Conservation (phyloP, 2,329 filamentous ascomycete species). For the Aspergillus persii region DNA sequence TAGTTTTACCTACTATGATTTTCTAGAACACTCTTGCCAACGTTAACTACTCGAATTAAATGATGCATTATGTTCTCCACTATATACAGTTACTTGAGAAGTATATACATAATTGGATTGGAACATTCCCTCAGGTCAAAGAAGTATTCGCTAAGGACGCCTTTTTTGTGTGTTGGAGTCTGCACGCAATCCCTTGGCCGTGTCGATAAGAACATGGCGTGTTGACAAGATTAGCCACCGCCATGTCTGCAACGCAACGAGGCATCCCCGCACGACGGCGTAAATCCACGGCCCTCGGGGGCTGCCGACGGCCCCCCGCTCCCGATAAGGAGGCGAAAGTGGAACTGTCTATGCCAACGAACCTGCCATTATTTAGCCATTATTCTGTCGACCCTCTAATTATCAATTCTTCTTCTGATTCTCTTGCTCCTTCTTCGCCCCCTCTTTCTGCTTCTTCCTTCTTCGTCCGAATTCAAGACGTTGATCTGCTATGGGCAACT, state of each 20-base stretch:
- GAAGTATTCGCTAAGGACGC: too few relatives aligned
- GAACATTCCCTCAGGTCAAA: too few relatives aligned
- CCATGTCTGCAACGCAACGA: background rate
- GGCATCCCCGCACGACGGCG: background rate
- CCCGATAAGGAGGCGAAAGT: conserved; percentile 5
- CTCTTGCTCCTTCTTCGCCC: too few relatives aligned
- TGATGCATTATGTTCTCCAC: too few relatives aligned
- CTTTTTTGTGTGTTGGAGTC: too few relatives aligned
- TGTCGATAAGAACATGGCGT: background rate
- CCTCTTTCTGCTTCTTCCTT: background rate
- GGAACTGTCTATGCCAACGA: background rate
- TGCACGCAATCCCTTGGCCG: too few relatives aligned
- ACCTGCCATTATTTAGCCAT: too few relatives aligned
- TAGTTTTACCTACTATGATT: background rate
- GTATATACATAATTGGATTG: too few relatives aligned
- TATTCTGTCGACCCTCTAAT: background rate
- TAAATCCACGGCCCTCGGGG: background rate
- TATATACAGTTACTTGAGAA: too few relatives aligned
- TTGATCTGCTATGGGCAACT: background rate
- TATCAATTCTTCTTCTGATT: background rate
- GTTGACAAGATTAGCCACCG: background rate
- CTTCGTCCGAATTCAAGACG: background rate
- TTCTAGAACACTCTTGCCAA: too few relatives aligned
- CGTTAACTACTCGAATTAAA: too few relatives aligned
- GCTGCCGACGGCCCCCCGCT: conserved; percentile 1